Evolutionary conservation across 1,284 basidiomycete genomes (phyloP), one percentile per base, ranked within the genome.

Genomic region (Cryptococcus neoformans): DNA sequence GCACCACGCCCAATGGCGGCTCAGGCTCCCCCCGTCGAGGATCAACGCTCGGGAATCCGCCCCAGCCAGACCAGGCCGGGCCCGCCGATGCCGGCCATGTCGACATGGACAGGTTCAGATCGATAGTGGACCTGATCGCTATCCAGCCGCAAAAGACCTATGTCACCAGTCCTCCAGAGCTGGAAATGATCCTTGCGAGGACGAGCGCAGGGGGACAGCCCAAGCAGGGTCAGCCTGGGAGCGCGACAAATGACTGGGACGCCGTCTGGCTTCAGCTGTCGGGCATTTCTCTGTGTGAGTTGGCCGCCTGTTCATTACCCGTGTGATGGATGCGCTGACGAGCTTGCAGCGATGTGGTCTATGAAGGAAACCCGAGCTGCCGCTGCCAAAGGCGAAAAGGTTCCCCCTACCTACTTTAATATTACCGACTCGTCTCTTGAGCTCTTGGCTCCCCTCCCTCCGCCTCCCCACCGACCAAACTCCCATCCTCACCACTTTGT

Each of bases 191-290:
- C 50, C 62, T 76, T 17, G 75, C 77, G 28, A 70, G 74, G 51
- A 76, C 75, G 3, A 72, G 74, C 53, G 75, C 75, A 2, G 77
- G 77, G 10, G 69, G 68, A 11, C 73, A 72, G 52, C 78, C 78
- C 46, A 77, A 75, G 88, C 78, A 85, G 85, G 59, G 86, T 83
- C 81, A 88, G 4, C 89, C 91, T 67, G 90, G 90, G 8, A 83
- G 86, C 59, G 82, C 63, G 85, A 86, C 72, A 84, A 92, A 91
- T 36, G 88, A 88, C n/a, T 94, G 92, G 91, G 81, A 83, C 7
- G 84, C 90, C n/a, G 87, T 95, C 8, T 95, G 92, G 92, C 89
- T 89, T 1, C 93, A 97, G 78, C 81, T 97, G 35, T 89, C 89
- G 45, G 93, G 93, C 5, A 96, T 92, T 7, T 93, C 91, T 7